phyloP scores from a whole-genome alignment of 2,329 filamentous ascomycete genomes.

The Tolypocladium guangdongense region DNA sequence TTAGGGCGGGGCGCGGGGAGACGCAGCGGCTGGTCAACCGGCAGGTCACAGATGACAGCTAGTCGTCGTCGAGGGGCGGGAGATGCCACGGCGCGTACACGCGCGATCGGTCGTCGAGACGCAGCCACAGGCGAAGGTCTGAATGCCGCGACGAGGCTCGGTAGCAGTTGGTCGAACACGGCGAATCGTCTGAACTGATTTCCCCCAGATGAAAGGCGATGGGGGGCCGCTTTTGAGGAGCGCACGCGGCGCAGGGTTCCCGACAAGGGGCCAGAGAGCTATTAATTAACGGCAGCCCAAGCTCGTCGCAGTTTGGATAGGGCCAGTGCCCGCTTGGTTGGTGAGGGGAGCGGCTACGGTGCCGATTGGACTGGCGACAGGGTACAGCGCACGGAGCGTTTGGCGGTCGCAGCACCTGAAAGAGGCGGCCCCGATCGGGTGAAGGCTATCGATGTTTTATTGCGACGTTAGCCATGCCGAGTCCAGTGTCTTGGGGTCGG shows the following conservation, averaged over 20 bases:
- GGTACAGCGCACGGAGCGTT: not conserved
- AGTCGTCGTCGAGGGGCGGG: not conserved
- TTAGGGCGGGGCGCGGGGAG: constrained; percentile 10
- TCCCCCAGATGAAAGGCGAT: not conserved
- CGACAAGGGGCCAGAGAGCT: not conserved
- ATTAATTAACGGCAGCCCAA: not conserved
- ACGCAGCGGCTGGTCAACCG: constrained; percentile 2
- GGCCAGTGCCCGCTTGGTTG: not conserved
- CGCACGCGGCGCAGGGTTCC: not conserved
- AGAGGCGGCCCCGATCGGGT: not conserved
- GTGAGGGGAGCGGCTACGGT: not conserved
- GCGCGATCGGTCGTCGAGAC: not conserved
- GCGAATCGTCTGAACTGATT: not conserved
- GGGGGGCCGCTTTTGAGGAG: not conserved
- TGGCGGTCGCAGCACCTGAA: not conserved
- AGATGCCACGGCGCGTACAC: not conserved
- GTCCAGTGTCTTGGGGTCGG: not conserved
- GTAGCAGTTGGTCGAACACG: not conserved
- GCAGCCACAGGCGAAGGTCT: not conserved
- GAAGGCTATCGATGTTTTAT: not conserved
- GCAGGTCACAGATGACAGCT: constrained; percentile 4
- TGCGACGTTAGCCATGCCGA: not conserved
- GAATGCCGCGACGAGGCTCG: not conserved
- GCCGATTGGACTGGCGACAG: constrained; percentile 1
- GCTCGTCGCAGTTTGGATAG: not conserved